These are phyloP conservation scores for Ustilaginoidea virens DNA, from an alignment of 2,329 filamentous ascomycete genomes.

Conservation along the genomic window DNA sequence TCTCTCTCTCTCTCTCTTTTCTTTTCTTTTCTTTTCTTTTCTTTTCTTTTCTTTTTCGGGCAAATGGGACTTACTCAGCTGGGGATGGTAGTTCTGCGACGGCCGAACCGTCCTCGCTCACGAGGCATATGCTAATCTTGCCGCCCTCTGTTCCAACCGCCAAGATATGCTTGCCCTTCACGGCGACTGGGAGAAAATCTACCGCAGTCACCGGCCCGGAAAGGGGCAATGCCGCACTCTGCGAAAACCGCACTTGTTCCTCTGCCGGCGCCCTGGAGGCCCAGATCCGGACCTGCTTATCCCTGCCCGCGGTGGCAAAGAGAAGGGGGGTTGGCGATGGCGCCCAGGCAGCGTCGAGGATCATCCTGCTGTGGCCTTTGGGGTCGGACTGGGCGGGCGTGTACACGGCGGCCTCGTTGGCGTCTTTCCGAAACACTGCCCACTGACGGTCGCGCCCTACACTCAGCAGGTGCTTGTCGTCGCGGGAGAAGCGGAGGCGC, in stretches of 20 bases:
- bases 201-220: conserved; percentile 54
- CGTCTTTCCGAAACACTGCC: conserved; percentile 55
- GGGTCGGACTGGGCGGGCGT: conserved; percentile 47
- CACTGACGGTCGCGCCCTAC: conserved; percentile 88
- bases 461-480: conserved; percentile 64
- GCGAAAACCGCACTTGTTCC: conserved; percentile 27
- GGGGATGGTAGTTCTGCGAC: conserved; percentile 18
- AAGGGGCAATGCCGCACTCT: conserved; percentile 36
- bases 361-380: conserved; percentile 87
- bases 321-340: conserved; percentile 30
- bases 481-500: conserved; percentile 60
- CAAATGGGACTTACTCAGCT: conserved; percentile 23
- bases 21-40: background rate
- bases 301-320: conserved; percentile 82
- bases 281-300: conserved; percentile 75
- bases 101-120: conserved; percentile 25
- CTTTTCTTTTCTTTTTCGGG: no score
- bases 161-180: conserved; percentile 23
- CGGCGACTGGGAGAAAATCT: conserved; percentile 37
- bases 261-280: conserved; percentile 16
- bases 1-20: background rate
- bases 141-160: conserved; percentile 44
- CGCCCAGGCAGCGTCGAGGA: conserved; percentile 76
- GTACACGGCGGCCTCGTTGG: conserved; percentile 28
- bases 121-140: conserved; percentile 24